A percentile compares a stretch with the other conserved stretches of the same genome.
These are phyloP conservation scores for Phanerodontia chrysosporium DNA, from an alignment of 768 basidiomycete genomes.

Conservation along the genomic window DNA sequence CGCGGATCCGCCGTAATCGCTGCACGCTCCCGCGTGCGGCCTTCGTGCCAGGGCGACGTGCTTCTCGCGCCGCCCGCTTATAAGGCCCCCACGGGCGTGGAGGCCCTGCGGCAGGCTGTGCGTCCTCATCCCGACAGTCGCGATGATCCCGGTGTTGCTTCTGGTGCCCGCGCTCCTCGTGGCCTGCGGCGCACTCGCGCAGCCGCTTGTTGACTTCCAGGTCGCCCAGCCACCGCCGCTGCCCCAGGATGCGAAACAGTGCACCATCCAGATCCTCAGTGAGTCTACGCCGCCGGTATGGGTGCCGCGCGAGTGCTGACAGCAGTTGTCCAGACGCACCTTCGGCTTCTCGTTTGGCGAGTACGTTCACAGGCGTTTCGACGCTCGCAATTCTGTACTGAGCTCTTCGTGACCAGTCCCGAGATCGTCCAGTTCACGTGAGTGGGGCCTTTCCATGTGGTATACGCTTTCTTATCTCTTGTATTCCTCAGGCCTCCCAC, in stretches of 20 bases:
- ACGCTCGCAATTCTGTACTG: background rate
- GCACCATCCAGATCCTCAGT: slow-evolving; percentile 67
- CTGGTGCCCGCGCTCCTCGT: slow-evolving; percentile 10
- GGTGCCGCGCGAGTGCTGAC: background rate
- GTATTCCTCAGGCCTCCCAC: slow-evolving; percentile 54
- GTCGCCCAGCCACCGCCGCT: slow-evolving; percentile 70
- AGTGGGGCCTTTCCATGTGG: background rate
- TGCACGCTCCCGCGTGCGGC: background rate
- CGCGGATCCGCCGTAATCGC: background rate
- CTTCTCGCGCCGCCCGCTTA: background rate
- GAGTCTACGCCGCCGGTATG: slow-evolving; percentile 20
- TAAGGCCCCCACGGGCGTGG: background rate
- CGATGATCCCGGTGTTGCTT: background rate
- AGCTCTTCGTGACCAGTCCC: slow-evolving; percentile 34
- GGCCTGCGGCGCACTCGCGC: slow-evolving; percentile 15
- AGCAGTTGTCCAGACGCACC: slow-evolving; percentile 44
- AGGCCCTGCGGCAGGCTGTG: background rate
- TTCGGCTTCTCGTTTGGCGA: slow-evolving; percentile 69
- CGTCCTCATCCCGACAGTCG: background rate
- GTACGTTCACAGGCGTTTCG: slow-evolving; percentile 33
- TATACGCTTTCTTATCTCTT: slow-evolving; percentile 14
- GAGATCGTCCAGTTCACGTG: slow-evolving; percentile 63
- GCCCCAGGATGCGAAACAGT: slow-evolving; percentile 55
- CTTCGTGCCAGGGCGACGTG: background rate
- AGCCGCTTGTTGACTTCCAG: slow-evolving; percentile 56